phyloP scores from a whole-genome alignment of 169 alveolate genomes.

The Plasmodium yoelii region DNA sequence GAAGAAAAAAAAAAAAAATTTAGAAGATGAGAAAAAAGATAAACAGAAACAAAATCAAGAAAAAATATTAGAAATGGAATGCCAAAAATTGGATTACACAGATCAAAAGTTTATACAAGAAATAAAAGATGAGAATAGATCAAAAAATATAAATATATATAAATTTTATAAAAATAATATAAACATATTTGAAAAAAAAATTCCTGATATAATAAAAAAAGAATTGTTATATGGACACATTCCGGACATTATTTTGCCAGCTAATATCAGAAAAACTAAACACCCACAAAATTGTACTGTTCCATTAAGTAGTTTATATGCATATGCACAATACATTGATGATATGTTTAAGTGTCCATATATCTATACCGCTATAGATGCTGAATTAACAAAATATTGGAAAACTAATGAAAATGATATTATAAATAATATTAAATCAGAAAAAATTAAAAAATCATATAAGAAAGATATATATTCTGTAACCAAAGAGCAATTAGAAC shows the following conservation, averaged over 20 bases:
- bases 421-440: constrained; percentile 45
- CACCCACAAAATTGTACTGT: constrained; percentile 66
- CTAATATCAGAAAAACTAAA: constrained; percentile 49
- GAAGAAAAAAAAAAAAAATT: constrained; percentile 19
- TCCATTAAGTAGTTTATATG: constrained; percentile 49
- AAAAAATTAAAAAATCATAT: constrained; percentile 61
- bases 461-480: constrained; percentile 53
- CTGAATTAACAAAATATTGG: constrained; percentile 68
- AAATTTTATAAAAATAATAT: constrained; percentile 67
- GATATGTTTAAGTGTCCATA: constrained; percentile 47
- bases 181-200: constrained; percentile 46
- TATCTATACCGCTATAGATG: constrained; percentile 70
- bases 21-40: constrained; percentile 16
- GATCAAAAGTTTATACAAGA: constrained; percentile 55
- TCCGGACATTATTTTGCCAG: constrained; percentile 73
- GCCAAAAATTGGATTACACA: constrained; percentile 21
- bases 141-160: constrained; percentile 15
- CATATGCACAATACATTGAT: constrained; percentile 54
- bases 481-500: constrained; percentile 52
- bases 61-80: constrained; percentile 41
- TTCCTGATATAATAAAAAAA: constrained; percentile 57
- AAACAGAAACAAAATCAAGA: constrained; percentile 22
- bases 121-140: constrained; percentile 46
- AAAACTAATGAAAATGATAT: constrained; percentile 59
- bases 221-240: constrained; percentile 57